phyloP scores from a whole-genome alignment of 345 rosid genomes.

The Gossypium australe region DNA sequence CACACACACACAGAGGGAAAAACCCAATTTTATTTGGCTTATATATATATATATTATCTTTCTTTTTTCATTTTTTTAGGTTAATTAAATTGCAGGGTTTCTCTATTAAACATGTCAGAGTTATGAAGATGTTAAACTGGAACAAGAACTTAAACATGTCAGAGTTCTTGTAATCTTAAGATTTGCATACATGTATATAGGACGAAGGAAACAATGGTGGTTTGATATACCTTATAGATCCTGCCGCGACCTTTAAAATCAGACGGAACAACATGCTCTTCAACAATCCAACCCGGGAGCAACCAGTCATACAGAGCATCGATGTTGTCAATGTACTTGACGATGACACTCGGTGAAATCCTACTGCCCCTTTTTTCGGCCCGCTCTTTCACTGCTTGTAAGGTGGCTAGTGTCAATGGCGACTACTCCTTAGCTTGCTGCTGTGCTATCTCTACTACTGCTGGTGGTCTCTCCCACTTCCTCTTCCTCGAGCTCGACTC shows the following conservation, averaged over 20 bases:
- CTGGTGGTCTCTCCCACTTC: too few relatives aligned
- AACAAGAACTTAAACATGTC: neutral
- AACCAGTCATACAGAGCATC: neutral
- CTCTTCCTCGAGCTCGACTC: neutral
- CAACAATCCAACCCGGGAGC: conserved; percentile 15
- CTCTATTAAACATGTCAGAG: neutral
- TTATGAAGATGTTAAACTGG: neutral
- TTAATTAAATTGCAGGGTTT: neutral
- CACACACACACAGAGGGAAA: too few relatives aligned
- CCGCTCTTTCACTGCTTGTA: neutral
- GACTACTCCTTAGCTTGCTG: neutral
- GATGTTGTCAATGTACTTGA: neutral
- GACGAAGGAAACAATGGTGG: neutral
- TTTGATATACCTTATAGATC: neutral
- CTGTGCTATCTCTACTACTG: accelerated
- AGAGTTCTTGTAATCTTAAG: neutral
- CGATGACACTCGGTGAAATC: neutral
- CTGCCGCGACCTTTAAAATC: neutral
- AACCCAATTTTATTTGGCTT: too few relatives aligned
- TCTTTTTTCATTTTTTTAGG: neutral
- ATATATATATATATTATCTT: too few relatives aligned
- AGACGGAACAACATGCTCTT: neutral
- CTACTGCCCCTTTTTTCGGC: neutral
- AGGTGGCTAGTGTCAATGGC: neutral
- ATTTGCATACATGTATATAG: neutral